Evolutionary conservation across 805 yeast genomes (phyloP).

Genomic region (Yamadazyma laniorum): DNA sequence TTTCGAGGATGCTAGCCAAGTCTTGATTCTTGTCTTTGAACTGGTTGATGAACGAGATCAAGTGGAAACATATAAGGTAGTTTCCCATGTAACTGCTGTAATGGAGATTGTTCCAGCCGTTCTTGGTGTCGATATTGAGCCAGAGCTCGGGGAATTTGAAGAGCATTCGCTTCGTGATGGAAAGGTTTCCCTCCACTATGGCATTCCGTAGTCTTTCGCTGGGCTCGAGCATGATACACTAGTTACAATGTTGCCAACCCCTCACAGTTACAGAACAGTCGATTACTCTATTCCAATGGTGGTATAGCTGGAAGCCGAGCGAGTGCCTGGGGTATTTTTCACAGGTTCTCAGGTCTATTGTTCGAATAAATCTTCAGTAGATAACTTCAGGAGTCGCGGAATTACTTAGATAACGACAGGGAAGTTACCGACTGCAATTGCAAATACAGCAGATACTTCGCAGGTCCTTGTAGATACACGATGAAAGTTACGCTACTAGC

Average conservation of each 20-base stretch:
- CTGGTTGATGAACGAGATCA: constrained; percentile 30
- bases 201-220: constrained; percentile 38
- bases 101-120: constrained; percentile 45
- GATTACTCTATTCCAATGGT: no score
- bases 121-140: constrained; percentile 38
- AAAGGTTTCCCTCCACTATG: constrained; percentile 35
- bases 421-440: background rate
- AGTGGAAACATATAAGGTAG: constrained; percentile 41
- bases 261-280: no score
- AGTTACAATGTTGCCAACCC: no score
- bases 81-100: constrained; percentile 42
- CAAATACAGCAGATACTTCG: background rate
- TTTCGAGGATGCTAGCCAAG: constrained; percentile 14
- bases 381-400: background rate
- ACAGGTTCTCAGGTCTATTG: no score
- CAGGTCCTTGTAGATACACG: background rate
- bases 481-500: constrained; percentile 18
- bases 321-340: no score
- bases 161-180: constrained; percentile 37
- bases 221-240: constrained; percentile 34
- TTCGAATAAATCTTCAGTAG: no score
- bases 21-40: constrained; percentile 17
- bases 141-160: constrained; percentile 42
- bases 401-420: background rate
- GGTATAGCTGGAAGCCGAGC: no score